phyloP scores from a whole-genome alignment of 495 filamentous ascomycete species.

The Penicillium verhagenii region DNA sequence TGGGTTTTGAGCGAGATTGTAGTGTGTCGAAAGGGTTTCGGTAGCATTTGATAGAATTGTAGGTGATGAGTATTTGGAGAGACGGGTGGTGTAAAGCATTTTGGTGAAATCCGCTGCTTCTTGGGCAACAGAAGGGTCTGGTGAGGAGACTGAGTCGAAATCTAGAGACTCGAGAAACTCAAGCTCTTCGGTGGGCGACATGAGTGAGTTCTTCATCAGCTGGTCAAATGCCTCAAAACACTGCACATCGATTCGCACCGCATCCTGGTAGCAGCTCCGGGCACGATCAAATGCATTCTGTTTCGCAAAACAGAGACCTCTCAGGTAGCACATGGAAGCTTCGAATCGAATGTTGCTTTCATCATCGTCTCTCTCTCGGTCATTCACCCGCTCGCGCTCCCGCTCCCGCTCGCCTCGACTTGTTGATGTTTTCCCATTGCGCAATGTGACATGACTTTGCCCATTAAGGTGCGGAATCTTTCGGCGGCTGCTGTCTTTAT shows the following conservation, averaged over 20 bases:
- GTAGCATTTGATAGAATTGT: constrained; percentile 78
- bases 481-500: constrained; percentile 63
- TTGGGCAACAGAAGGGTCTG: constrained; percentile 61
- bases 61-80: constrained; percentile 94
- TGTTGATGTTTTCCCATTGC: constrained; percentile 43
- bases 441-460: constrained; percentile 47
- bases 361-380: constrained; percentile 63
- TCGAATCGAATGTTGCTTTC: constrained; percentile 77
- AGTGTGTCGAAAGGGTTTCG: constrained; percentile 88
- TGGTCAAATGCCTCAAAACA: constrained; percentile 98
- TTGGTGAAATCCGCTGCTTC: constrained; percentile 90
- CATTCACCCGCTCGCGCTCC: constrained; percentile 35
- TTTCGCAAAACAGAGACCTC: constrained; percentile 92
- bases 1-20: constrained; percentile 82
- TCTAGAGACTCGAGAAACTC: constrained; percentile 87
- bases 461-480: constrained; percentile 53
- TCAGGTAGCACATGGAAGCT: constrained; percentile 94
- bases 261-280: constrained; percentile 97
- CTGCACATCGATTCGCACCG: constrained; percentile 93
- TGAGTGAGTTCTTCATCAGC: constrained; percentile 93
- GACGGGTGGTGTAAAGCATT: constrained; percentile 94
- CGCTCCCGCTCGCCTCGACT: constrained; percentile 55
- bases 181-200: constrained; percentile 98
- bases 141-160: constrained; percentile 73
- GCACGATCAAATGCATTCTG: constrained; percentile 97